A percentile compares a stretch with the other conserved stretches of the same genome.
These are phyloP conservation scores for Strobilomyces confusus DNA, from an alignment of 768 basidiomycete genomes.

Conservation along the genomic window DNA sequence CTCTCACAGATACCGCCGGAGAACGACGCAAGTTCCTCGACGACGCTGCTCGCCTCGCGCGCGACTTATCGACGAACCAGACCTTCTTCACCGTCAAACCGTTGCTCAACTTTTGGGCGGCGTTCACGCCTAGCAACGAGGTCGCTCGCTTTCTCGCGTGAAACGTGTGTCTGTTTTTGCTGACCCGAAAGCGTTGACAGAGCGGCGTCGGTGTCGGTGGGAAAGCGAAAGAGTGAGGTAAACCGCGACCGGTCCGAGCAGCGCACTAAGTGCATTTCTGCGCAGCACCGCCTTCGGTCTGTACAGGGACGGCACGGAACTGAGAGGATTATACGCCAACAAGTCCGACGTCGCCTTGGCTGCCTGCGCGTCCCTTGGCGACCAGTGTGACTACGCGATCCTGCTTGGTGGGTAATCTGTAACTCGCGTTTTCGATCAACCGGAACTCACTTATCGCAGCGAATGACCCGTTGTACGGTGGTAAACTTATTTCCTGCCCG, in stretches of 20 bases:
- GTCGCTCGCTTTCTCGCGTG: conserved; percentile 36
- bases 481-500: conserved; percentile 33
- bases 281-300: conserved; percentile 69
- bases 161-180: neutral
- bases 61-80: conserved; percentile 67
- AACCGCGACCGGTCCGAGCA: neutral
- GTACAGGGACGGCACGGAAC: conserved; percentile 74
- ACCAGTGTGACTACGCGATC: conserved; percentile 72
- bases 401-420: conserved; percentile 51
- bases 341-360: conserved; percentile 62
- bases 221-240: conserved; percentile 59
- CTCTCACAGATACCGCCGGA: conserved; percentile 46
- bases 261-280: conserved; percentile 4
- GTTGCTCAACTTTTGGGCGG: conserved; percentile 78
- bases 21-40: conserved; percentile 62
- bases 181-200: conserved; percentile 31
- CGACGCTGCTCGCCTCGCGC: conserved; percentile 63
- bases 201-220: conserved; percentile 71
- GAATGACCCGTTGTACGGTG: conserved; percentile 78
- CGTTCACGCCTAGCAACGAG: conserved; percentile 71
- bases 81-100: conserved; percentile 76
- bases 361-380: conserved; percentile 62
- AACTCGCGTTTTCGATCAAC: conserved; percentile 1
- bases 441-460: conserved; percentile 37
- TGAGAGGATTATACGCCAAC: conserved; percentile 67